phyloP scores from a whole-genome alignment of 441 rosid species.

The Cnidoscolus chayamansa region DNA sequence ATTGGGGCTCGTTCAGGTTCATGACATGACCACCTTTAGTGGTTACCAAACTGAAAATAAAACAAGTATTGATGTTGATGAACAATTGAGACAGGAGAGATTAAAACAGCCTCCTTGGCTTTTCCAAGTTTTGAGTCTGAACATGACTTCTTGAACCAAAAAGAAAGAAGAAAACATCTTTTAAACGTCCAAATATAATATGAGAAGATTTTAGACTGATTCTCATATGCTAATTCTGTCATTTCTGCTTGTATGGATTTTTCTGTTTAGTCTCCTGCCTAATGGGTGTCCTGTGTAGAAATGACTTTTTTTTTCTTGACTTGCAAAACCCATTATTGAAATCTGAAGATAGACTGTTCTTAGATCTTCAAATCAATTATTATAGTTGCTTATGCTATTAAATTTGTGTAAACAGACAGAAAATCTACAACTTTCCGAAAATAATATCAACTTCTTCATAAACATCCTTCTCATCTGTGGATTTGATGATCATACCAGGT shows the following conservation, averaged over 20 bases:
- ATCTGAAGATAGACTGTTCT: conserved; percentile 18
- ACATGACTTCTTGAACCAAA: conserved; percentile 40
- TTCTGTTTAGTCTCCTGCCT: conserved; percentile 8
- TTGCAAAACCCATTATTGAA: conserved; percentile 25
- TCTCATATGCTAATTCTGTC: conserved; percentile 31
- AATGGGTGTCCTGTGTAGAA: conserved; percentile 33
- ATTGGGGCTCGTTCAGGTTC: conserved; percentile 26
- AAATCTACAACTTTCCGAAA: not conserved
- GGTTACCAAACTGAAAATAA: conserved; percentile 34
- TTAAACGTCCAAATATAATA: conserved; percentile 7
- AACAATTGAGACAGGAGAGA: conserved; percentile 49
- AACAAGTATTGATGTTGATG: conserved; percentile 38
- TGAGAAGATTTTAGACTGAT: conserved; percentile 31
- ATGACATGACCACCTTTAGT: conserved; percentile 23
- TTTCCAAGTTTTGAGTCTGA: conserved; percentile 71
- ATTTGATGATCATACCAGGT: not conserved
- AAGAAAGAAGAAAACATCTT: not conserved
- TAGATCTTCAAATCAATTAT: not conserved
- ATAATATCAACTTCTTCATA: not conserved
- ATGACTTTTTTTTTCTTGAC: conserved; percentile 25
- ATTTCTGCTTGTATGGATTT: conserved; percentile 30
- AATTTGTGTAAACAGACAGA: not conserved
- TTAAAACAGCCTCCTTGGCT: conserved; percentile 73
- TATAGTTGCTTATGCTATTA: not conserved
- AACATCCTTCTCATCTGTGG: not conserved